These are phyloP conservation scores for Jaenimonas drosophilae DNA, from an alignment of 208 protist species.

Conservation along the genomic window DNA sequence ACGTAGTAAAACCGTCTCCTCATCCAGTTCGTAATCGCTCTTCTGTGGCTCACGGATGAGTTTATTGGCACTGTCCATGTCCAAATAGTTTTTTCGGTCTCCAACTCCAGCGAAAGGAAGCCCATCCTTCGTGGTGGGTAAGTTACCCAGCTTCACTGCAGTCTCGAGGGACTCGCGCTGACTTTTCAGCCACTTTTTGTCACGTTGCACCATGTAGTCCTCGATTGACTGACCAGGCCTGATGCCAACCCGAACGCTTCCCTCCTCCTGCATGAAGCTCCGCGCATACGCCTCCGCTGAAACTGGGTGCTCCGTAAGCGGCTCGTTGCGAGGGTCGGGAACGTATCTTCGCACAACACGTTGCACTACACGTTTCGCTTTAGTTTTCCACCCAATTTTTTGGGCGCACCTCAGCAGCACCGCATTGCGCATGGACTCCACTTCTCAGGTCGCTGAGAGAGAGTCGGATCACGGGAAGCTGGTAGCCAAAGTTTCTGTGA, in stretches of 20 bases:
- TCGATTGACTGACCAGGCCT: conserved; percentile 75
- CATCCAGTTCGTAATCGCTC: conserved; percentile 75
- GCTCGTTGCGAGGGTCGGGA: conserved; percentile 72
- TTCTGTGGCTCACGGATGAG: conserved; percentile 37
- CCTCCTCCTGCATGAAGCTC: conserved; percentile 61
- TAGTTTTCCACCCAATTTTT: conserved; percentile 37
- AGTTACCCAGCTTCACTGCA: conserved; percentile 23
- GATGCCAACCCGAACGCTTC: conserved; percentile 67
- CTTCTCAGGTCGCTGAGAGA: neutral
- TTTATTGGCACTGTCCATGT: conserved; percentile 52
- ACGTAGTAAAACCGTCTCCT: conserved; percentile 66
- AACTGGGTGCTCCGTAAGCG: conserved; percentile 70
- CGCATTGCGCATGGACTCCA: neutral
- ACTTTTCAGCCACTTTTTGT: conserved; percentile 55
- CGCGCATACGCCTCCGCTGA: conserved; percentile 47
- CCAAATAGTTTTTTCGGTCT: conserved; percentile 51
- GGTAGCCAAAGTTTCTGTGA: neutral
- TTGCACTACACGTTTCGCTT: conserved; percentile 43
- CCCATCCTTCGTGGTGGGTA: conserved; percentile 62
- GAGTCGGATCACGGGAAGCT: neutral
- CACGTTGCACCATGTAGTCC: conserved; percentile 81
- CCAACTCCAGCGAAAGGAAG: conserved; percentile 49
- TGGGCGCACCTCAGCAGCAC: conserved; percentile 3
- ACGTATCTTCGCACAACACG: conserved; percentile 56
- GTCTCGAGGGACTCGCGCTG: conserved; percentile 23